A percentile compares a stretch with the other conserved stretches of the same genome.
phyloP scores from a whole-genome alignment of 352 stramenopile species.

The Phytophthora hybrid region DNA sequence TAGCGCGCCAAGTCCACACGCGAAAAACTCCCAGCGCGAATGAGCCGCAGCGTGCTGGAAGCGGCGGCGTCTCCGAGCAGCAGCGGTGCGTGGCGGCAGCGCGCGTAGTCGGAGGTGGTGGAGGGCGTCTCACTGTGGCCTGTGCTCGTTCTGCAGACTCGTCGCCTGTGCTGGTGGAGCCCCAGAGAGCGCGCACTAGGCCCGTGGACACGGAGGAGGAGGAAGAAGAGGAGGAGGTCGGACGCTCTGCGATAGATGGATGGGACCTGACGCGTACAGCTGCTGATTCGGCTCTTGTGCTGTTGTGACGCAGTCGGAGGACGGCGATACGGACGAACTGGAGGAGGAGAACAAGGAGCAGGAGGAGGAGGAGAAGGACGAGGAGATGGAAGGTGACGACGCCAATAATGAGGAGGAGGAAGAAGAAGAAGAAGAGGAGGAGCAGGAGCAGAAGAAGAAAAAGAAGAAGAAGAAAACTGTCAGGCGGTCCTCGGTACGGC shows the following conservation, averaged over 20 bases:
- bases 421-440: neutral
- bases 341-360: slow-evolving; percentile 16
- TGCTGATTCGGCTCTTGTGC: neutral
- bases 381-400: neutral
- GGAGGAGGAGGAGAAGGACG: neutral
- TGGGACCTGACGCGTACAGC: neutral
- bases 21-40: slow-evolving; percentile 12
- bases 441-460: neutral
- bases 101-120: no score
- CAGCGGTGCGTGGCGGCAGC: slow-evolving; percentile 27
- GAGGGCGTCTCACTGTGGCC: neutral
- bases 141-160: slow-evolving; percentile 29
- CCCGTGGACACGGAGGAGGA: slow-evolving; percentile 1
- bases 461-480: neutral
- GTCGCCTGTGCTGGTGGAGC: slow-evolving; percentile 34
- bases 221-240: neutral
- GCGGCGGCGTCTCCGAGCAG: slow-evolving; percentile 30
- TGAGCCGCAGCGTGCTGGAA: slow-evolving; percentile 41
- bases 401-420: neutral
- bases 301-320: slow-evolving; percentile 25
- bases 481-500: slow-evolving; percentile 24
- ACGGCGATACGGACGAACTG: slow-evolving; percentile 31
- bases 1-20: neutral
- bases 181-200: slow-evolving; percentile 17
- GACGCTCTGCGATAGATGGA: neutral